A percentile compares a stretch with the other conserved stretches of the same genome.
These are phyloP conservation scores for Ogataea pignaliae DNA, from an alignment of 805 yeast species.

Conservation along the genomic window DNA sequence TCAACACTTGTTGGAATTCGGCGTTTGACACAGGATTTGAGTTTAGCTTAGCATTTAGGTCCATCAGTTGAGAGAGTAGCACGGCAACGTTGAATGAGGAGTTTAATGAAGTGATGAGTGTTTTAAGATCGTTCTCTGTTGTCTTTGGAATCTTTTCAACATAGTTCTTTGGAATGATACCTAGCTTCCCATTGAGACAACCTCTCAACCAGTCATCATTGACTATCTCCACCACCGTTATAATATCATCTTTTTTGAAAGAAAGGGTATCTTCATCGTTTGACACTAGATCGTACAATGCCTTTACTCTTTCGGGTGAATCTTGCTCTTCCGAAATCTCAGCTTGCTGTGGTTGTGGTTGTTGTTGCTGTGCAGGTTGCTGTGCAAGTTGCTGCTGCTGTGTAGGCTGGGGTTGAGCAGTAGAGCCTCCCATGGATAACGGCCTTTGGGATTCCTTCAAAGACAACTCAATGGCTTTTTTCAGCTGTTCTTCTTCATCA, in stretches of 20 bases:
- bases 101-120: slow-evolving; percentile 47
- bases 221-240: slow-evolving; percentile 80
- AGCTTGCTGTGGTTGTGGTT: slow-evolving; percentile 15
- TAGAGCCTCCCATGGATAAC: slow-evolving; percentile 3
- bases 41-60: slow-evolving; percentile 30
- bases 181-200: slow-evolving; percentile 70
- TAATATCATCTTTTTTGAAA: slow-evolving; percentile 81
- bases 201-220: slow-evolving; percentile 98
- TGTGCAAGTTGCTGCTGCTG: slow-evolving; percentile 16
- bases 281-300: slow-evolving; percentile 75
- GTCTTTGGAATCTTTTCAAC: slow-evolving; percentile 75
- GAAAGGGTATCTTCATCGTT: slow-evolving; percentile 84
- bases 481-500: slow-evolving; percentile 73
- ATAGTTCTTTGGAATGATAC: slow-evolving; percentile 90
- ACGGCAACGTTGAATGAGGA: slow-evolving; percentile 61
- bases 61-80: slow-evolving; percentile 52
- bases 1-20: slow-evolving; percentile 29
- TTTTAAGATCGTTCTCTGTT: slow-evolving; percentile 51
- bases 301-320: slow-evolving; percentile 51
- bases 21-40: slow-evolving; percentile 31
- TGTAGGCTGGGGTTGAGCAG: slow-evolving; percentile 4
- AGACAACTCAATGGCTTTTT: slow-evolving; percentile 70
- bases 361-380: slow-evolving; percentile 12
- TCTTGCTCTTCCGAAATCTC: slow-evolving; percentile 12
- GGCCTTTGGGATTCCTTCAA: slow-evolving; percentile 51